Conservation (phyloP, 352 stramenopile species). For the Globisporangium irregulare region DNA sequence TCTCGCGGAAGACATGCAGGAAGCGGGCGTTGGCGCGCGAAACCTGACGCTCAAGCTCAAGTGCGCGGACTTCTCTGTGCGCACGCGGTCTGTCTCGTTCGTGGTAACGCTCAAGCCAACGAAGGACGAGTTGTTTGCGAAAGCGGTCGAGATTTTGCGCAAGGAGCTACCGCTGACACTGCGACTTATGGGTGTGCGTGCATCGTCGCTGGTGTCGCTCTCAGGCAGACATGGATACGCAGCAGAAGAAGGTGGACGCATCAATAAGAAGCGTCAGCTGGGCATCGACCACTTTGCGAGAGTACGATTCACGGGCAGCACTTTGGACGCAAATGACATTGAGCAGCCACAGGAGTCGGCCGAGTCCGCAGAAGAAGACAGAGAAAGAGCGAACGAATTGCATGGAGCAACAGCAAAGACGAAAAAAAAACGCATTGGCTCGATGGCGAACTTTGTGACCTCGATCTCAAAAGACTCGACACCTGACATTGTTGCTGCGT, state of each 20-base stretch:
- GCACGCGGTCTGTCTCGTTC: constrained; percentile 51
- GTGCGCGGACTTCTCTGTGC: constrained; percentile 54
- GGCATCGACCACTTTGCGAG: constrained; percentile 41
- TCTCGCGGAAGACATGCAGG: constrained; percentile 52
- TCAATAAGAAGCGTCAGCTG: constrained; percentile 35
- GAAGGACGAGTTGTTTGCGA: constrained; percentile 41
- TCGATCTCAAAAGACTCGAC: constrained; percentile 12
- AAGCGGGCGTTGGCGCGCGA: constrained; percentile 36
- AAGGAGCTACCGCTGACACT: constrained; percentile 69
- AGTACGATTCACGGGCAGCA: neutral
- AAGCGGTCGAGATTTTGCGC: constrained; percentile 46
- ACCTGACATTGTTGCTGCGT: constrained; percentile 16
- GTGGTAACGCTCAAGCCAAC: constrained; percentile 32
- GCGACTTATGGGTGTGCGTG: constrained; percentile 64
- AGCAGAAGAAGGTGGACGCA: constrained; percentile 18
- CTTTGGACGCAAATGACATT: neutral
- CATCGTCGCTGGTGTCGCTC: constrained; percentile 38
- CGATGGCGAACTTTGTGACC: constrained; percentile 16
- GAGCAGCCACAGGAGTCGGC: neutral
- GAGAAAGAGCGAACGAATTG: neutral
- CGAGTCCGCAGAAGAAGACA: constrained; percentile 4
- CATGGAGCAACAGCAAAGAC: neutral
- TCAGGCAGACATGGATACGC: constrained; percentile 5
- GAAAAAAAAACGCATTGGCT: constrained; percentile 4
- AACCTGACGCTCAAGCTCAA: constrained; percentile 79